Percentiles rank a stretch among this genome's conserved stretches.
These are phyloP conservation scores for Aureobasidium sp. DNA, from an alignment of 2,329 filamentous ascomycete species.

Conservation along the genomic window DNA sequence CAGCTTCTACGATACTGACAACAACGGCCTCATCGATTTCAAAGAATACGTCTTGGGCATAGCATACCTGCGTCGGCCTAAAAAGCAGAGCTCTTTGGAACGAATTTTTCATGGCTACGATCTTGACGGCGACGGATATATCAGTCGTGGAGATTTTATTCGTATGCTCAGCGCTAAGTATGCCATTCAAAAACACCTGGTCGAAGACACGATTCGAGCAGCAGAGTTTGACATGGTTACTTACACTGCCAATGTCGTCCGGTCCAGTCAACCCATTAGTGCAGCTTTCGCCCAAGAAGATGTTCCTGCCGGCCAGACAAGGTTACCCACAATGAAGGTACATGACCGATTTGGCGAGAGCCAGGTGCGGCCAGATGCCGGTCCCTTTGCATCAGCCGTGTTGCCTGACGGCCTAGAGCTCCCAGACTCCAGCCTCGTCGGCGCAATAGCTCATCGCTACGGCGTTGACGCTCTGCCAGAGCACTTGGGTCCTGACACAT, in stretches of 20 bases:
- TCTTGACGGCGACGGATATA: conserved; percentile 76
- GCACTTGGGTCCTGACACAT: background rate
- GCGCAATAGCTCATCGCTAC: background rate
- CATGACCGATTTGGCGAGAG: conserved; percentile 26
- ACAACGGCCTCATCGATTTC: conserved; percentile 83
- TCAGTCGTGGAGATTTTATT: conserved; percentile 78
- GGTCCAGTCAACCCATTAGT: conserved; percentile 39
- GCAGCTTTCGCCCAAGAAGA: conserved; percentile 35
- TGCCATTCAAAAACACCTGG: conserved; percentile 80
- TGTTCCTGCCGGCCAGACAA: conserved; percentile 25
- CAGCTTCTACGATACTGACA: conserved; percentile 87
- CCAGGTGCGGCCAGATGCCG: conserved; percentile 15
- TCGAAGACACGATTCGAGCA: conserved; percentile 68
- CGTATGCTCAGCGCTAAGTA: conserved; percentile 91
- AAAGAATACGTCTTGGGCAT: conserved; percentile 83
- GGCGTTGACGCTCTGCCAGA: conserved; percentile 30
- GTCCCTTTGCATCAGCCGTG: conserved; percentile 3
- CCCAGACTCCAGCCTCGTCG: background rate
- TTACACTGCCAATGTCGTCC: conserved; percentile 30
- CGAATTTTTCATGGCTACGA: conserved; percentile 86
- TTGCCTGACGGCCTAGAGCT: conserved; percentile 12
- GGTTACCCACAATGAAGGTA: conserved; percentile 26
- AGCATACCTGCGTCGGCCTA: conserved; percentile 53
- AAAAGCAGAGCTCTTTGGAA: conserved; percentile 56
- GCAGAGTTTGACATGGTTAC: conserved; percentile 55